phyloP scores from a whole-genome alignment of 768 basidiomycete species.

The Lactarius akahatsu region DNA sequence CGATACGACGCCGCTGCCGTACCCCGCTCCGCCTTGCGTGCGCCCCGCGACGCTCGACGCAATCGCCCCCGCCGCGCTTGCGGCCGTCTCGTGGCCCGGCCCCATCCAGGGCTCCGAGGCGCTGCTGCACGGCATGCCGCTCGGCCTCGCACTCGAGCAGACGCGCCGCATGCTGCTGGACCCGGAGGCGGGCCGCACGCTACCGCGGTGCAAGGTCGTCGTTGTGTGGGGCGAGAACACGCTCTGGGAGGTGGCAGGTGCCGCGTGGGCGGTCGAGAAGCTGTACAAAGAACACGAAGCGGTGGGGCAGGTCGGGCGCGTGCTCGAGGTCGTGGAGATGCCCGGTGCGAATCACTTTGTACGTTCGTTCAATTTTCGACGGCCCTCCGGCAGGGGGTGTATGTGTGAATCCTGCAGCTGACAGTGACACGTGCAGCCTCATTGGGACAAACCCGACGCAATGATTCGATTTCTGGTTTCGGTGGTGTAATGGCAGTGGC shows the following conservation, averaged over 20 bases:
- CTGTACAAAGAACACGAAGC: conserved; percentile 22
- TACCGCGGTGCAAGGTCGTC: conserved; percentile 28
- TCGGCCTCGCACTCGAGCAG: conserved; percentile 17
- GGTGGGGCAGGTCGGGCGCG: conserved; percentile 12
- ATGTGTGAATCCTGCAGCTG: conserved; percentile 1
- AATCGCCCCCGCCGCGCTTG: conserved; percentile 18
- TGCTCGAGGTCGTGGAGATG: conserved; percentile 24
- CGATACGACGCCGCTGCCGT: conserved; percentile 17
- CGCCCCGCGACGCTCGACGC: conserved; percentile 26
- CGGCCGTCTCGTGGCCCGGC: conserved; percentile 25
- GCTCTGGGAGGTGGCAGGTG: conserved; percentile 24
- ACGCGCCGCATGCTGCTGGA: conserved; percentile 22
- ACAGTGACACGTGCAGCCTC: conserved; percentile 13
- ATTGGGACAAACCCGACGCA: conserved; percentile 27
- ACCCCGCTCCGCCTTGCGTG: conserved; percentile 12
- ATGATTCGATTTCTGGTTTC: conserved; percentile 23
- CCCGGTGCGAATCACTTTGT: conserved; percentile 30
- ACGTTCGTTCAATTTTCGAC: neutral
- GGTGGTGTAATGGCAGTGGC: conserved; percentile 5
- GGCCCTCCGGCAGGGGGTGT: neutral
- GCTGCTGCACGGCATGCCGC: conserved; percentile 24
- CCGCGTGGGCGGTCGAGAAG: conserved; percentile 25
- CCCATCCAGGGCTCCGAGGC: conserved; percentile 26
- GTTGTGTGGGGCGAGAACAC: conserved; percentile 26
- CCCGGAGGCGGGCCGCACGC: conserved; percentile 8